Conservation (phyloP, 768 basidiomycete genomes). For the Tremella yokohamensis region DNA sequence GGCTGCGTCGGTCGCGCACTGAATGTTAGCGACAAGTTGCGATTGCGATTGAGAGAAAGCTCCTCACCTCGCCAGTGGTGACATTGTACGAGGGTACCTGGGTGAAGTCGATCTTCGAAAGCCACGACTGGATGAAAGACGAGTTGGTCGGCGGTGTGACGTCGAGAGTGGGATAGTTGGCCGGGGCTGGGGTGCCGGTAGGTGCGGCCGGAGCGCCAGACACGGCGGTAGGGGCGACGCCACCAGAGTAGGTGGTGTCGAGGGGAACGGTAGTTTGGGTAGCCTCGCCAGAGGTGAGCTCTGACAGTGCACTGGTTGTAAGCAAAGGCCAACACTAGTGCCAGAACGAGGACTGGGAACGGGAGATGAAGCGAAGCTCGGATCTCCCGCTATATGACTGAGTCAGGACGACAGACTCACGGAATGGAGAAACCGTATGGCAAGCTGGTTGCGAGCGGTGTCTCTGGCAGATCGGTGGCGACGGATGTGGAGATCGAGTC, state of each 20-base stretch:
- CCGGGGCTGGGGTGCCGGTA: slow-evolving; percentile 25
- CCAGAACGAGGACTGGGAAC: background rate
- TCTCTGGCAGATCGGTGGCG: slow-evolving; percentile 26
- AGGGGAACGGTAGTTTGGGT: slow-evolving; percentile 35
- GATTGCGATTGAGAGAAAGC: too few species aligned
- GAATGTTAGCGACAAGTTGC: slow-evolving; percentile 34
- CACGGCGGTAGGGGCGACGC: slow-evolving; percentile 34
- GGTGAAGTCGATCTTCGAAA: slow-evolving; percentile 20
- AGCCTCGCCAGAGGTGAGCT: slow-evolving; percentile 40
- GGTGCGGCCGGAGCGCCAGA: slow-evolving; percentile 45
- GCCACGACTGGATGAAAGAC: slow-evolving; percentile 43
- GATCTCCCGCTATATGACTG: background rate
- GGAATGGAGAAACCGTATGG: slow-evolving; percentile 35
- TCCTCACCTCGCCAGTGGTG: too few species aligned
- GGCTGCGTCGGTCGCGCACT: slow-evolving; percentile 61
- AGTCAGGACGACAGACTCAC: slow-evolving; percentile 19
- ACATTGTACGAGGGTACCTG: slow-evolving; percentile 4
- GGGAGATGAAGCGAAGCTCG: background rate
- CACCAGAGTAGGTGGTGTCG: slow-evolving; percentile 42
- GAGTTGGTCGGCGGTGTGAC: slow-evolving; percentile 46
- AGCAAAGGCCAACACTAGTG: slow-evolving; percentile 1
- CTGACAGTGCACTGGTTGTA: slow-evolving; percentile 26
- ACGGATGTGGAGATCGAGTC: slow-evolving; percentile 12
- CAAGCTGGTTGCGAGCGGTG: slow-evolving; percentile 12
- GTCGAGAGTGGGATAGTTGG: slow-evolving; percentile 49